A percentile compares a stretch with the other conserved stretches of the same genome.
Conservation (phyloP, 78 protist species). For the Polysphondylium violaceum region DNA sequence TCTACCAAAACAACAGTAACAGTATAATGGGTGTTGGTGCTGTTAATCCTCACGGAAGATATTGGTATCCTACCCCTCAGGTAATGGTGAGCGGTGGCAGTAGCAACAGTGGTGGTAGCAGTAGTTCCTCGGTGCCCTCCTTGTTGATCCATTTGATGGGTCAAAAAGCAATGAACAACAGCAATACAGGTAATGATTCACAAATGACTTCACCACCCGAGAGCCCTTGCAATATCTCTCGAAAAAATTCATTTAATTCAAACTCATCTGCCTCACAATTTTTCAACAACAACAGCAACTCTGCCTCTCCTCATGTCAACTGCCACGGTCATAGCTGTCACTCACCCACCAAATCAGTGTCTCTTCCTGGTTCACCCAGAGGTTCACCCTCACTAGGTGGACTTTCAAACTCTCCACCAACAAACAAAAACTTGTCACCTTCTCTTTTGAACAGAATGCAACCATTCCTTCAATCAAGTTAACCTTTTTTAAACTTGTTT, state of each 20-base stretch:
- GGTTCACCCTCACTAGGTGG: background rate
- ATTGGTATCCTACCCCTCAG: constrained; percentile 52
- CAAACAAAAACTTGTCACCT: background rate
- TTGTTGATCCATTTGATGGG: background rate
- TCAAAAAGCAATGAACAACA: background rate
- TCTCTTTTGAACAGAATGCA: constrained; percentile 6
- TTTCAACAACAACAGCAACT: background rate
- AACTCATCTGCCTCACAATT: background rate
- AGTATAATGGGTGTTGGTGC: constrained; percentile 51
- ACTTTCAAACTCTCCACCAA: background rate
- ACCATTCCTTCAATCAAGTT: constrained; percentile 14
- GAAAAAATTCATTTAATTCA: background rate
- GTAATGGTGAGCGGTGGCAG: background rate
- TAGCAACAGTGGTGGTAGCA: background rate
- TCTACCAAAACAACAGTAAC: constrained; percentile 10
- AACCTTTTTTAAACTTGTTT: background rate
- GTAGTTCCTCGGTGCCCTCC: background rate
- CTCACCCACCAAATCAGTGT: background rate
- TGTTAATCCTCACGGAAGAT: constrained; percentile 9
- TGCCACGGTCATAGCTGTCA: background rate
- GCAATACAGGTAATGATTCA: background rate
- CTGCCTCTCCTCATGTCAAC: background rate
- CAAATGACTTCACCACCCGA: background rate
- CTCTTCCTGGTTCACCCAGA: too few species aligned
- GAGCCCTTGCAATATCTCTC: background rate